Conservation (phyloP, 495 filamentous ascomycete genomes). For the Penicillium dipodomyicola region DNA sequence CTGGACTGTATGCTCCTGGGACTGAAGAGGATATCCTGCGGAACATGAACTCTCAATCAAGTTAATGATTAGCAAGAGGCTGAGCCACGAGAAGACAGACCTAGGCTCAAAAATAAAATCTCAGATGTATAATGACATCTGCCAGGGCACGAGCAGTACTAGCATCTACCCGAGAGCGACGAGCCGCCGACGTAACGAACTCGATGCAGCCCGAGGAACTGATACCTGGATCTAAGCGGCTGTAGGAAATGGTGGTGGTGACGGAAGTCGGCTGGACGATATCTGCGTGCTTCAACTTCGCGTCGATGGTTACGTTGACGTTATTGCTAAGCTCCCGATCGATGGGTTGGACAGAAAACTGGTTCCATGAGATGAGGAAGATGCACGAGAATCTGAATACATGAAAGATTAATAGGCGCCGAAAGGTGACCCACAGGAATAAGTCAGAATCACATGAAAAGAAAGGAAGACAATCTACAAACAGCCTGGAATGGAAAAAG, state of each 20-base stretch:
- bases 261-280: slow-evolving; percentile 15
- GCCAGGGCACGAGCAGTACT: slow-evolving; percentile 8
- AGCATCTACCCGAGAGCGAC: slow-evolving; percentile 15
- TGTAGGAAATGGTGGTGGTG: slow-evolving; percentile 20
- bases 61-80: slow-evolving; percentile 40
- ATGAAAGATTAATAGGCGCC: not conserved
- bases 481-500: not conserved
- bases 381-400: not conserved
- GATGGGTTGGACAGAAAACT: not conserved
- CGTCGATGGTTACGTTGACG: not conserved
- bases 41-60: slow-evolving; percentile 46
- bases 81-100: slow-evolving; percentile 37
- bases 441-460: not conserved
- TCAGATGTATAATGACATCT: slow-evolving; percentile 24
- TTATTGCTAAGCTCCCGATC: not conserved
- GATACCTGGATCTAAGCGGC: not conserved
- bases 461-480: not conserved
- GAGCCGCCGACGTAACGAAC: slow-evolving; percentile 15
- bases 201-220: slow-evolving; percentile 10
- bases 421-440: not conserved
- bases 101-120: slow-evolving; percentile 23
- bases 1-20: not conserved
- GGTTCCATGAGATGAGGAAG: not conserved
- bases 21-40: slow-evolving; percentile 35
- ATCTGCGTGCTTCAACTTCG: not conserved